Percentiles rank a stretch among this genome's conserved stretches.
phyloP scores from a whole-genome alignment of 345 rosid genomes.

The Acer yangbiense region DNA sequence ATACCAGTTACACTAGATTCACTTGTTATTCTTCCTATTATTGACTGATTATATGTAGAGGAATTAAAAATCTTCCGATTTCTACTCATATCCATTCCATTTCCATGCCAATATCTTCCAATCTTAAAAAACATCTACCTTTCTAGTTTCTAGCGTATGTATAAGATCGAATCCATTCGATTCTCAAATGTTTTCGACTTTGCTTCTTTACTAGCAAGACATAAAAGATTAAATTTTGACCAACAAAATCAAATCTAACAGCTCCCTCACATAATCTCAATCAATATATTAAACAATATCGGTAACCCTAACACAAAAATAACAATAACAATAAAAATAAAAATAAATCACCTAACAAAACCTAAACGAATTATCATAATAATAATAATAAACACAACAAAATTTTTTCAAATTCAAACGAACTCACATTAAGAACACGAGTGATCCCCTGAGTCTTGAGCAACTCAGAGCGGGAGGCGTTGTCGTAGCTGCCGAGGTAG shows the following conservation, averaged over 20 bases:
- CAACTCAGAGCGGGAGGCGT: conserved; percentile 97
- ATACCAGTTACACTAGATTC: not conserved
- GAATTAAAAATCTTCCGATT: not conserved
- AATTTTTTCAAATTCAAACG: not conserved
- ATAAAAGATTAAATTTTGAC: not conserved
- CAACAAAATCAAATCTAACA: not conserved
- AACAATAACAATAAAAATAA: not conserved
- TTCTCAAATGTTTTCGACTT: not conserved
- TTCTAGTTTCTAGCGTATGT: no score
- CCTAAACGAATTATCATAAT: not conserved
- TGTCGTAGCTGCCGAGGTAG: conserved; percentile 90
- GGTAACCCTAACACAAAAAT: conserved; percentile 7
- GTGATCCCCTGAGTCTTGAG: conserved; percentile 89
- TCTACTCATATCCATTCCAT: not conserved
- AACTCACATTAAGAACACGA: conserved; percentile 82
- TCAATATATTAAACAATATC: not conserved
- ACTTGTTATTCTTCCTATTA: not conserved
- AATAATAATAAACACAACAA: not conserved
- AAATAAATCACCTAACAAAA: not conserved
- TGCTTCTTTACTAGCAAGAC: not conserved
- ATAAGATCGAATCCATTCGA: not conserved
- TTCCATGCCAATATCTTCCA: not conserved
- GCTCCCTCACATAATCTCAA: not conserved
- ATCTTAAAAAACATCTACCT: not conserved
- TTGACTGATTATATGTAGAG: not conserved